Base-by-base conservation (phyloP, 2,329 filamentous ascomycete species). In the Diaporthe ilicicola region DNA sequence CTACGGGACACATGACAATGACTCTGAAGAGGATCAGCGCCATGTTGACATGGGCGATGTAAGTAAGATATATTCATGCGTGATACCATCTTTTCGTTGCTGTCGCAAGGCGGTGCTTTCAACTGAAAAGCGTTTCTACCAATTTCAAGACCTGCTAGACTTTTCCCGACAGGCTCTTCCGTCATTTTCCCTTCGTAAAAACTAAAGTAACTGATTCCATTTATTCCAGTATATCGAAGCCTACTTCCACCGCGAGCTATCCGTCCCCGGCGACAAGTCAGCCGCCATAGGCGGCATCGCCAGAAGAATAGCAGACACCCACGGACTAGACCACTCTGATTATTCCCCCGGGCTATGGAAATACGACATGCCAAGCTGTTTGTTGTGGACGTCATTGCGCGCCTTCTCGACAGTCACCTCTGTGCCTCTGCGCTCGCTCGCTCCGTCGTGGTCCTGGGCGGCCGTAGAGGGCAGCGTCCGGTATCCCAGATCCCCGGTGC, bases 311-410 rank as follows among this genome's bases (percentile, higher is more conserved):
- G 56, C 42, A 37, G 59, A 34, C 12, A 34, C 13, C 13, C 42
- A 24, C 59, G 59, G 59, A 62, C 42, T 48, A n/a, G 42, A 24
- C 42, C 19, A 62, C 42, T 48, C 59, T 39, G 42, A 48, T 24
- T 32, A 34, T 27, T 19, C 59, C 29, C 42, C 42, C n/a, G 27
- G 42, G 19, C 19, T 62, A 19, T 62, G 56, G 56, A 46, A 46
- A 37, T 19, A 62, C 56, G 7, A 34, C 27, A 61, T 62, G 56
- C 56, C 56, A 32, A 62, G 56, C 42, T 34, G 39, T 29, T 39
- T 46, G 27, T 27, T 48, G 13, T 62, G 42, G 42, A 62, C 12
- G 9, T 48, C 27, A 6, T n/a, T 17, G 59, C 27, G 32, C 9
- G 44, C 42, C 59, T 48, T 48, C 7, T 54, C 32, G 27, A 55